Conservation (phyloP, 495 filamentous ascomycete genomes). For the Aspergillus bertholletiae region DNA sequence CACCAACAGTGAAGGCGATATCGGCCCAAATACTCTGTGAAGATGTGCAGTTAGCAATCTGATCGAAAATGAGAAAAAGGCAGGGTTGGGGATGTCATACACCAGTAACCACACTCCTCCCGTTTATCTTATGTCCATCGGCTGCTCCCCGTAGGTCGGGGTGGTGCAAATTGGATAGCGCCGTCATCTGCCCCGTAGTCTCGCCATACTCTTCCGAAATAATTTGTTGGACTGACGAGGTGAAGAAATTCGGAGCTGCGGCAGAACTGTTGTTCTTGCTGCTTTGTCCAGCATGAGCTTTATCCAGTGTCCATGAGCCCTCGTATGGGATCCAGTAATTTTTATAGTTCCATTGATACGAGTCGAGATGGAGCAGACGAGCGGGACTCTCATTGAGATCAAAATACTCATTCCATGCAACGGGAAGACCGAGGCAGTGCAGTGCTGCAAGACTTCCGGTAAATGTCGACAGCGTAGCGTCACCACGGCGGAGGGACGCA, state of each 20-base stretch:
- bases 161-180: slow-evolving; percentile 27
- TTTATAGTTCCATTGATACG: slow-evolving; percentile 23
- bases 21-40: slow-evolving; percentile 8
- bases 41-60: background rate
- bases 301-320: slow-evolving; percentile 18
- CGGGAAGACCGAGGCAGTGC: slow-evolving; percentile 52
- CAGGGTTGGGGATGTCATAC: too few species aligned
- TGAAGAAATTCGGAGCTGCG: slow-evolving; percentile 6
- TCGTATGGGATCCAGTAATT: slow-evolving; percentile 34
- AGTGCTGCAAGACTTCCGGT: slow-evolving; percentile 48
- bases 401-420: slow-evolving; percentile 62
- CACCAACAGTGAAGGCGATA: slow-evolving; percentile 7
- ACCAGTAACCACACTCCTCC: slow-evolving; percentile 27
- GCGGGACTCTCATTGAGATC: background rate
- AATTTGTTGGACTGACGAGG: slow-evolving; percentile 20
- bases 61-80: too few species aligned
- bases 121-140: slow-evolving; percentile 36
- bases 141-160: slow-evolving; percentile 23
- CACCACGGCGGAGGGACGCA: slow-evolving; percentile 27
- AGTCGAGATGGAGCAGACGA: background rate
- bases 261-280: slow-evolving; percentile 29
- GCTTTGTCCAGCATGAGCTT: slow-evolving; percentile 44
- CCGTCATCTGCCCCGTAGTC: slow-evolving; percentile 15
- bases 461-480: slow-evolving; percentile 52
- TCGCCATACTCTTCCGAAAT: slow-evolving; percentile 21